These are phyloP conservation scores for Gastrolobium bilobum DNA, from an alignment of 306 rosid species.

Conservation along the genomic window DNA sequence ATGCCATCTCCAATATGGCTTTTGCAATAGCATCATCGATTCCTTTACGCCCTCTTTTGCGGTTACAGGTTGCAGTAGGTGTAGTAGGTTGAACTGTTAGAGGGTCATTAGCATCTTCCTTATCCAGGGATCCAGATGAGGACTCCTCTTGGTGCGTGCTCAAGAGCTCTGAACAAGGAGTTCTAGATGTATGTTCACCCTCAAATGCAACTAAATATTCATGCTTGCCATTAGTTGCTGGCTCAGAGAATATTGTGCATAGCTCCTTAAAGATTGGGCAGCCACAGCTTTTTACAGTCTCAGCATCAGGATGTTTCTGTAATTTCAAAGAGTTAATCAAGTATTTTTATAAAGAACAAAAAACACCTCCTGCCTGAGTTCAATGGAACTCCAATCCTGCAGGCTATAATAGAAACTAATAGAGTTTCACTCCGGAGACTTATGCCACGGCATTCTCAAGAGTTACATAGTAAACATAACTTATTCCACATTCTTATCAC, in stretches of 20 bases:
- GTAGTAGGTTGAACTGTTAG: conserved; percentile 57
- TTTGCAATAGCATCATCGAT: conserved; percentile 72
- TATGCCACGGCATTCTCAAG: conserved; percentile 32
- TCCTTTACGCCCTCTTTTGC: conserved; percentile 79
- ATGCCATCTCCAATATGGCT: conserved; percentile 83
- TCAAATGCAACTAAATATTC: conserved; percentile 54
- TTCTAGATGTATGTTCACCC: conserved; percentile 48
- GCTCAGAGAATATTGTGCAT: conserved; percentile 73
- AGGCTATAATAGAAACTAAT: conserved; percentile 5
- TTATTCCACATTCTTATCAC: conserved; percentile 12
- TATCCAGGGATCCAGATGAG: conserved; percentile 67
- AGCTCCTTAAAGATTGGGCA: conserved; percentile 80
- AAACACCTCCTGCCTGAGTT: conserved; percentile 28
- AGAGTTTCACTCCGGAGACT: conserved; percentile 30
- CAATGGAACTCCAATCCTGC: conserved; percentile 23
- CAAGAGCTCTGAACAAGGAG: conserved; percentile 53
- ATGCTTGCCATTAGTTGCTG: conserved; percentile 62
- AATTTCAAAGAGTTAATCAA: conserved; percentile 42
- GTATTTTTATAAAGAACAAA: conserved; percentile 16
- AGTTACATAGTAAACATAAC: not conserved
- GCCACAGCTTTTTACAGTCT: conserved; percentile 64
- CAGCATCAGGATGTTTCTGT: conserved; percentile 83
- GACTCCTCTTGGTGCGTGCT: conserved; percentile 54
- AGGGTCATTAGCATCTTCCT: conserved; percentile 56
- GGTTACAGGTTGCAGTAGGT: conserved; percentile 51